phyloP scores from a whole-genome alignment of 2,329 filamentous ascomycete genomes.

The Cladophialophora yegresii region DNA sequence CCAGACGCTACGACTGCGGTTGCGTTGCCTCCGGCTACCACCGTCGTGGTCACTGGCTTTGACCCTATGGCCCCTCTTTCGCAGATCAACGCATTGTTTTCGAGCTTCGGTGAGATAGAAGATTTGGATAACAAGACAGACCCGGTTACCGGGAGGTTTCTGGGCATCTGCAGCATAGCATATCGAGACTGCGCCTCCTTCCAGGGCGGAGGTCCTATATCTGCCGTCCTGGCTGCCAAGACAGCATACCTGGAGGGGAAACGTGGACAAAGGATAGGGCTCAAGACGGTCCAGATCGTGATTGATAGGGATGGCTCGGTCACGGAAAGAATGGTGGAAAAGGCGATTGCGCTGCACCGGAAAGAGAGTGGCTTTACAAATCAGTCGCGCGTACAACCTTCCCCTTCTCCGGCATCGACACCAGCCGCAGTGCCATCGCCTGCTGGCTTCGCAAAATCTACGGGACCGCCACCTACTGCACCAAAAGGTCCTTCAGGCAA shows the following conservation, averaged over 20 bases:
- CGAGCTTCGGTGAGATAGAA: constrained; percentile 80
- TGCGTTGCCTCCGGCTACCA: constrained; percentile 83
- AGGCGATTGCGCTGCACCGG: constrained; percentile 68
- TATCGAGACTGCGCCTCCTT: constrained; percentile 71
- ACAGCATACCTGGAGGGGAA: constrained; percentile 72
- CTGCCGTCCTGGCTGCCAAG: constrained; percentile 78
- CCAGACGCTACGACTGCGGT: constrained; percentile 77
- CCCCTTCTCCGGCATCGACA: constrained; percentile 28
- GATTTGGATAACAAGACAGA: constrained; percentile 94
- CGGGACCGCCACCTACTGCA: constrained; percentile 75
- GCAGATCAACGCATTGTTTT: constrained; percentile 74
- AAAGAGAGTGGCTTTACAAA: constrained; percentile 50
- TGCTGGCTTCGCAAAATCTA: constrained; percentile 49
- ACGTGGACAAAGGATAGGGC: constrained; percentile 77
- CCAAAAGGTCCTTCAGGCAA: constrained; percentile 78
- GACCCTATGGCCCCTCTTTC: constrained; percentile 64
- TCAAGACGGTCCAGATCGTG: constrained; percentile 75
- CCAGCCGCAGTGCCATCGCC: constrained; percentile 38
- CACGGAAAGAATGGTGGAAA: constrained; percentile 76
- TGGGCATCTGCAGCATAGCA: constrained; percentile 88
- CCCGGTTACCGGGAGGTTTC: constrained; percentile 87
- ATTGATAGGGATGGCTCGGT: constrained; percentile 85
- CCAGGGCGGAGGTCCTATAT: constrained; percentile 57
- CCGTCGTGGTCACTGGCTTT: constrained; percentile 94
- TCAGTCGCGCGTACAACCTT: constrained; percentile 35